phyloP scores from a whole-genome alignment of 1,139 yeast genomes.

The Hansenula sp. region DNA sequence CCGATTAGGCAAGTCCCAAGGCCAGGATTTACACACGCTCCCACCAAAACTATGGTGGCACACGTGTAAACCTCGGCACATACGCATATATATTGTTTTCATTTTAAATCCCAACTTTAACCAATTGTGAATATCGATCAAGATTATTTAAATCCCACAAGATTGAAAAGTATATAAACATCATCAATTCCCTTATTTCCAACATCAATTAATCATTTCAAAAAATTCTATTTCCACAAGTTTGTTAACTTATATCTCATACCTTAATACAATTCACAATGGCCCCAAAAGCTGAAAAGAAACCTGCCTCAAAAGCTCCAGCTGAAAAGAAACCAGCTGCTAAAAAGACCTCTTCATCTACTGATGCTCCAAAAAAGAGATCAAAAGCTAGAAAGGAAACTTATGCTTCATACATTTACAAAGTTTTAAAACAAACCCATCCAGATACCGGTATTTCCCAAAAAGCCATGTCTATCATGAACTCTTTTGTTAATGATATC shows the following conservation, averaged over 20 bases:
- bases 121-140: too few species aligned
- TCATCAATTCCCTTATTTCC: neutral
- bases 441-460: constrained; percentile 99
- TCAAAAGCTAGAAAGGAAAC: constrained; percentile 98
- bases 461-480: constrained; percentile 98
- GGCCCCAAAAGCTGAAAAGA: constrained; percentile 98
- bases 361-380: constrained; percentile 88
- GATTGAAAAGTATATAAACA: constrained; percentile 9
- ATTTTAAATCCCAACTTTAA: neutral
- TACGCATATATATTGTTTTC: neutral
- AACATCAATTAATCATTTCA: too few species aligned
- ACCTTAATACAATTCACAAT: constrained; percentile 52
- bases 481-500: constrained; percentile 96
- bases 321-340: constrained; percentile 97
- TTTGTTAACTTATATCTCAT: too few species aligned
- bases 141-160: too few species aligned
- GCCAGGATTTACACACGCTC: constrained; percentile 8
- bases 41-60: too few species aligned
- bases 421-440: constrained; percentile 97
- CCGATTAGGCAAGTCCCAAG: constrained; percentile 54
- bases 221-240: neutral
- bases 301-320: constrained; percentile 98
- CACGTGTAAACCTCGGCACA: constrained; percentile 1
- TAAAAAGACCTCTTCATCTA: constrained; percentile 79
- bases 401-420: constrained; percentile 97